Base-by-base conservation (phyloP, 2,329 filamentous ascomycete species). In the Aureobasidium sp. region DNA sequence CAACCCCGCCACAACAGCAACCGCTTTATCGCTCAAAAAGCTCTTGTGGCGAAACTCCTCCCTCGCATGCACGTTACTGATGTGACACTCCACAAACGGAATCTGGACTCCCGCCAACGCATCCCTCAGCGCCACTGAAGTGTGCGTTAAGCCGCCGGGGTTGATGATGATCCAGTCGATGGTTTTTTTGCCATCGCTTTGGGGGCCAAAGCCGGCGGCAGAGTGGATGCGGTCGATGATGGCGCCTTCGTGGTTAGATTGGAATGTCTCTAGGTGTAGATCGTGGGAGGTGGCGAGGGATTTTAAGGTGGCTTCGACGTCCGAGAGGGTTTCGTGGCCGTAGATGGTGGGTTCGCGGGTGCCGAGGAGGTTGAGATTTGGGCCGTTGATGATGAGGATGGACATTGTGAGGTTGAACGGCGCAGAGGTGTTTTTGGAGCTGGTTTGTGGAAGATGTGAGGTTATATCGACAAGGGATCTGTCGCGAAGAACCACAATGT, bases 281-380 rank as follows among this genome's bases (percentile, higher is more conserved):
- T 77, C 77, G 1, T 85, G 79, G 0, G 71, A 65, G 0, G 73
- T 52, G 36, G 83, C 84, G 64, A 86, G 84, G 0, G 75, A 64
- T 53, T 76, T 69, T 27, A 82, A 81, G 11, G 75, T 67, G 2
- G 73, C 63, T 51, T 84, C 79, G 17, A 92, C 80, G 66, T 89
- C 83, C 22, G 77, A 56, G 14, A 92, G 84, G 0, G 88, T 90
- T 0, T 84, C 85, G 64, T 78, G 2, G 70, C 89, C 89, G 76
- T 92, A 91, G 68, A 90, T 81, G 31, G 84, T 77, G 17, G 89
- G 88, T 72, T 93, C 88, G 25, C 89, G 82, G 14, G 84, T 87
- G 39, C 89, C 89, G 34, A 92, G 82, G 55, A 92, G 85, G 76
- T 91, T 91, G 68, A 92, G 86, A 73, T 92, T 92, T 36, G 88